Evolutionary conservation across 768 basidiomycete species (phyloP).

Genomic region (Phaeotremella skinneri): DNA sequence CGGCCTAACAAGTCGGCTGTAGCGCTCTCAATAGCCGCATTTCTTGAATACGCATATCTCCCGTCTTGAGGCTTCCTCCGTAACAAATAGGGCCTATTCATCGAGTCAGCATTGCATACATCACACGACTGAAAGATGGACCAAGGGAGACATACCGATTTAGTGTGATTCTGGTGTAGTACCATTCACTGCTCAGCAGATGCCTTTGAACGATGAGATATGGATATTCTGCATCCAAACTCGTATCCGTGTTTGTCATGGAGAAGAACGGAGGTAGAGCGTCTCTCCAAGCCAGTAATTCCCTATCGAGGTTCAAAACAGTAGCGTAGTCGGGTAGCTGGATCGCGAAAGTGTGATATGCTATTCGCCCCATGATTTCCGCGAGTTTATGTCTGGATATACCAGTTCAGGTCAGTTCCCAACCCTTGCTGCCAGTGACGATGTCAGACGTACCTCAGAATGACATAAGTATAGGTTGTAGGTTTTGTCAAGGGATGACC

Average conservation of each 20-base stretch:
- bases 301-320: conserved; percentile 51
- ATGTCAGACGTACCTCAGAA: conserved; percentile 40
- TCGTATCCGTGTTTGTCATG: conserved; percentile 48
- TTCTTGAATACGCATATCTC: conserved; percentile 49
- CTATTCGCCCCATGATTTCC: conserved; percentile 52
- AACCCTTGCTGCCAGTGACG: not conserved
- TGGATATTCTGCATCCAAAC: conserved; percentile 46
- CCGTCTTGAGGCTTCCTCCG: conserved; percentile 46
- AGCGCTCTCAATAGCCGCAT: conserved; percentile 53
- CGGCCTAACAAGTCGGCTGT: conserved; percentile 51
- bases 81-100: conserved; percentile 48
- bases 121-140: not conserved
- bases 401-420: not conserved
- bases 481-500: conserved; percentile 51
- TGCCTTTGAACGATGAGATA: conserved; percentile 53
- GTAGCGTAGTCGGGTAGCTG: conserved; percentile 51
- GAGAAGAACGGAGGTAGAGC: conserved; percentile 42
- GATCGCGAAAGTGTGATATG: conserved; percentile 52
- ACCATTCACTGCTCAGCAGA: conserved; percentile 52
- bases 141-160: conserved; percentile 36
- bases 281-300: conserved; percentile 49
- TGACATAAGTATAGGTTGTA: conserved; percentile 51
- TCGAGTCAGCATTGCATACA: conserved; percentile 1
- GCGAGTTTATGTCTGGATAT: conserved; percentile 48
- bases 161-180: conserved; percentile 51